A percentile compares a stretch with the other conserved stretches of the same genome.
Evolutionary conservation across 495 filamentous ascomycete genomes (phyloP).

Genomic region (Schizothecium vesticola): DNA sequence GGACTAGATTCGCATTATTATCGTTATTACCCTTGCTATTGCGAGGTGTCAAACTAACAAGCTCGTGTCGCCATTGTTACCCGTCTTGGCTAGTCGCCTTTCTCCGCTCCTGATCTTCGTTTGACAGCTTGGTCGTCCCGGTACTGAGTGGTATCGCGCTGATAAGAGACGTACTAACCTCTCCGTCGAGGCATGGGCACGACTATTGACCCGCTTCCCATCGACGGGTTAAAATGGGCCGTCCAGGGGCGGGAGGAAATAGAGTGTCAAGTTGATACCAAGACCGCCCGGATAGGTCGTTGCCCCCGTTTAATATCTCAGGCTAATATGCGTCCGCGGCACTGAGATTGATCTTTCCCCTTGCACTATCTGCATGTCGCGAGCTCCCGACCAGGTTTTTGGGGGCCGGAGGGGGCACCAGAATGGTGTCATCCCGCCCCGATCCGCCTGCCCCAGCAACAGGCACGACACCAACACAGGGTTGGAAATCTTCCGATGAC

Average conservation of each 20-base stretch:
- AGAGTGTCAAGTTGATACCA: slow-evolving; percentile 13
- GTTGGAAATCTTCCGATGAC: slow-evolving; percentile 16
- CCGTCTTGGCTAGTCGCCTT: background rate
- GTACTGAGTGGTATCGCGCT: slow-evolving; percentile 7
- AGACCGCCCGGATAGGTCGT: background rate
- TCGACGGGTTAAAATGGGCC: slow-evolving; percentile 11
- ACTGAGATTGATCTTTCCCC: slow-evolving; percentile 17
- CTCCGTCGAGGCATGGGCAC: slow-evolving; percentile 11
- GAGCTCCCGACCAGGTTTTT: slow-evolving; percentile 22
- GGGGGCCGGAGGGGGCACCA: slow-evolving; percentile 16
- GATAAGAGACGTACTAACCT: background rate
- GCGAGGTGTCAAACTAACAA: background rate
- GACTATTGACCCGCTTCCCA: background rate
- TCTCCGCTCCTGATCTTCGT: slow-evolving; percentile 11
- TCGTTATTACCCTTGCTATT: background rate
- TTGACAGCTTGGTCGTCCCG: slow-evolving; percentile 11
- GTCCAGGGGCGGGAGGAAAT: slow-evolving; percentile 13
- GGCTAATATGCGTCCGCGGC: slow-evolving; percentile 21
- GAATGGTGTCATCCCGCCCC: slow-evolving; percentile 21
- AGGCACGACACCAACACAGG: slow-evolving; percentile 9
- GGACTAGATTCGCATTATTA: background rate
- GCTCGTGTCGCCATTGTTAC: slow-evolving; percentile 1
- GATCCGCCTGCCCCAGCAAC: slow-evolving; percentile 9
- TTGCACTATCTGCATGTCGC: slow-evolving; percentile 10
- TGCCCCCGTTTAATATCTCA: slow-evolving; percentile 18